phyloP scores from a whole-genome alignment of 345 rosid genomes.

The Eutrema japonicum region DNA sequence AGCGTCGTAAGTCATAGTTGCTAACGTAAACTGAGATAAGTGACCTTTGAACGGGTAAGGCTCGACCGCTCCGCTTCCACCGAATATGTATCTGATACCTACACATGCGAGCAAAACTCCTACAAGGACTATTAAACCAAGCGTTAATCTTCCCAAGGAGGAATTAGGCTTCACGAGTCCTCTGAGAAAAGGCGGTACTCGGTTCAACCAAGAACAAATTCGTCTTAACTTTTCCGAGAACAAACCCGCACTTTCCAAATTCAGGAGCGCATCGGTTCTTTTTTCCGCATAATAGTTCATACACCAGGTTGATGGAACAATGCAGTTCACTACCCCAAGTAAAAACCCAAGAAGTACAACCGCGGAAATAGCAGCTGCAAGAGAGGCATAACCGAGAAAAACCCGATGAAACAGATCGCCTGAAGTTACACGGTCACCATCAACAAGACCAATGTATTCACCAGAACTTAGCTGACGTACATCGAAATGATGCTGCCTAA shows the following conservation, averaged over 20 bases:
- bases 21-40: slow-evolving; percentile 82
- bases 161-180: slow-evolving; percentile 64
- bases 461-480: slow-evolving; percentile 79
- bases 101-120: slow-evolving; percentile 65
- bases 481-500: slow-evolving; percentile 84
- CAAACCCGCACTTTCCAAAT: slow-evolving; percentile 56
- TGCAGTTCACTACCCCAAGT: slow-evolving; percentile 79
- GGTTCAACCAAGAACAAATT: slow-evolving; percentile 74
- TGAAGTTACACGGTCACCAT: slow-evolving; percentile 88
- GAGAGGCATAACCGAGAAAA: slow-evolving; percentile 68
- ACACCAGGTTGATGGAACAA: slow-evolving; percentile 86
- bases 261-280: slow-evolving; percentile 53
- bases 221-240: slow-evolving; percentile 67
- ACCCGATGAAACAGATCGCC: slow-evolving; percentile 66
- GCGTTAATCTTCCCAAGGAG: slow-evolving; percentile 54
- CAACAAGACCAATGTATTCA: slow-evolving; percentile 78
- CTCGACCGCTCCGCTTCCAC: slow-evolving; percentile 83
- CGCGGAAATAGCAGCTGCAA: slow-evolving; percentile 58
- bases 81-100: slow-evolving; percentile 64
- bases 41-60: slow-evolving; percentile 70
- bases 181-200: slow-evolving; percentile 59
- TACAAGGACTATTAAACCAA: slow-evolving; percentile 48
- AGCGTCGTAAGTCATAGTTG: slow-evolving; percentile 94
- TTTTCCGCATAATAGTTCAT: slow-evolving; percentile 62
- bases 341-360: slow-evolving; percentile 63